Evolutionary conservation across 2,329 filamentous ascomycete genomes (phyloP), one percentile per base, ranked within the genome.

Genomic region (Aspergillus aculeatinus): DNA sequence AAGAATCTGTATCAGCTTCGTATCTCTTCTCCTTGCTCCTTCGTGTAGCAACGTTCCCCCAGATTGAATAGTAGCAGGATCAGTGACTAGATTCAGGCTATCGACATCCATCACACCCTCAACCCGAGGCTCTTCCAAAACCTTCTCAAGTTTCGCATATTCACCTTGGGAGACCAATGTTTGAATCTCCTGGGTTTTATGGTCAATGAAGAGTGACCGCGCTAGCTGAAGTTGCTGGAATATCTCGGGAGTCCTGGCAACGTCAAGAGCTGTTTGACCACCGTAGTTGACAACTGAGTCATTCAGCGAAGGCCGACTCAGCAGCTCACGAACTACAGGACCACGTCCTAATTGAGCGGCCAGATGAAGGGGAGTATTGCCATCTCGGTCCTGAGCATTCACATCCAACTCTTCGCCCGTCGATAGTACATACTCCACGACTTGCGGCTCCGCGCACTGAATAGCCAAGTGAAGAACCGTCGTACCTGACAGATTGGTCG

Each of bases 21-120:
- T 88, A 70, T 99, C 93, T 77, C 86, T 92, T 74, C 89, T 92
- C 67, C 92, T 87, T 6, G 95, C 93, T 0, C 94, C 95, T 74
- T 99, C 94, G 73, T 99, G 95, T 33, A 99, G 82, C 9, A 99
- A 80, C 1, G 92, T 97, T 11, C 95, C 96, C n/a, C 95, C 95
- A 6, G 87, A 84, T 67, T 96, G 88, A 1, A 89, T 80, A 0
- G 92, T 96, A 3, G 81, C 79, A 1, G 87, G 85, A 60, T 98
- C 93, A 2, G 90, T 94, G 4, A 90, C 89, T 58, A 98, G 86
- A 66, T 98, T 94, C 63, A 90, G 86, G 66, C 90, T 92, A 76
- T 99, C 98, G 68, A 99, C 91, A 74, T 98, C 95, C 54, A 99
- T 78, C 2, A 92, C 87, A 2, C 88, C 92, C 79, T 94, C 91